A percentile compares a stretch with the other conserved stretches of the same genome.
Conservation (phyloP, 2,329 filamentous ascomycete genomes). For the Triangularia verruculosa region DNA sequence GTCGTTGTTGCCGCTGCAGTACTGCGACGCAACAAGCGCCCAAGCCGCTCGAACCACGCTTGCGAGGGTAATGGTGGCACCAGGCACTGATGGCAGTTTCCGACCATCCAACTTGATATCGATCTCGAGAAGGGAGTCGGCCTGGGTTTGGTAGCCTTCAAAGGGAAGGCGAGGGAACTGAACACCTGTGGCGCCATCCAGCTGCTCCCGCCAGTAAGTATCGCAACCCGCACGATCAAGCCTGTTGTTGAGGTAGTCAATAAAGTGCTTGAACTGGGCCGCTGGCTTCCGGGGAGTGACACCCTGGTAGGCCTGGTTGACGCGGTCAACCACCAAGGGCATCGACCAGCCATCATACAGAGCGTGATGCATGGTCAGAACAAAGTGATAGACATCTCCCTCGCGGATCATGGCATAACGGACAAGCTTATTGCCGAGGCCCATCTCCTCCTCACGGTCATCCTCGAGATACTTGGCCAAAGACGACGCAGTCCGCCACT, state of each 20-base stretch:
- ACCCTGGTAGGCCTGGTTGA: constrained; percentile 44
- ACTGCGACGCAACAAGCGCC: constrained; percentile 53
- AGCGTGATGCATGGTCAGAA: constrained; percentile 54
- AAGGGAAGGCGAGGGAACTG: constrained; percentile 49
- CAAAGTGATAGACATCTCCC: constrained; percentile 39
- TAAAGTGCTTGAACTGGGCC: constrained; percentile 38
- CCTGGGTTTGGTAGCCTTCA: constrained; percentile 46
- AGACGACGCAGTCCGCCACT: constrained; percentile 34
- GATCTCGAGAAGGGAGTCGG: constrained; percentile 52
- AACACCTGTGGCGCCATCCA: constrained; percentile 42
- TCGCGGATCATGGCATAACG: constrained; percentile 44
- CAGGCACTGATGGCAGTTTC: constrained; percentile 23
- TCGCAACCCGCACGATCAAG: constrained; percentile 42
- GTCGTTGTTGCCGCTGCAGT: constrained; percentile 48
- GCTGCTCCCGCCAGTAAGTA: constrained; percentile 45
- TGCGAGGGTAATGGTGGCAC: constrained; percentile 47
- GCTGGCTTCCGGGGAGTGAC: constrained; percentile 35
- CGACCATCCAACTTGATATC: constrained; percentile 42
- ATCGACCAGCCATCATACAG: constrained; percentile 58
- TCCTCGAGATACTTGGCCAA: constrained; percentile 38
- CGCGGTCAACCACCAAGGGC: constrained; percentile 47
- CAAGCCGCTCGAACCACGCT: constrained; percentile 57
- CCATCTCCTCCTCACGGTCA: constrained; percentile 41
- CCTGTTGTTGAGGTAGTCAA: constrained; percentile 41
- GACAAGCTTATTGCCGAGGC: constrained; percentile 45